These are phyloP conservation scores for Hyphodiscus hymeniophilus DNA, from an alignment of 495 filamentous ascomycete species.

Conservation along the genomic window DNA sequence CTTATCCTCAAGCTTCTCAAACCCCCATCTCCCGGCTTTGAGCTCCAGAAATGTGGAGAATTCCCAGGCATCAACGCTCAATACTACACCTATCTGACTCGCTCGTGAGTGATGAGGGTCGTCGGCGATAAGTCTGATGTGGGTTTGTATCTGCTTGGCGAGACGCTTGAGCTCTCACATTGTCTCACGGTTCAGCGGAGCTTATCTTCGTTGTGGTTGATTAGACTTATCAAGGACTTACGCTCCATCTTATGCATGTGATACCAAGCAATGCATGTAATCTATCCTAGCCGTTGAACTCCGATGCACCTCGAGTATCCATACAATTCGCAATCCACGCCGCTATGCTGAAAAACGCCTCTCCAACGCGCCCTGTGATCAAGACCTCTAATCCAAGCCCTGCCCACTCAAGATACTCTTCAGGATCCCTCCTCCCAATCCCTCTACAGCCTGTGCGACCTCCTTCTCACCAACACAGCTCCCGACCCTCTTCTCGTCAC, in stretches of 20 bases:
- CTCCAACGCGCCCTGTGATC: not conserved
- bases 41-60: too few relatives aligned
- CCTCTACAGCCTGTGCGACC: conserved; percentile 60
- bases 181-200: too few relatives aligned
- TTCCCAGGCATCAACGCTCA: too few relatives aligned
- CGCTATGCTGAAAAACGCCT: conserved; percentile 21
- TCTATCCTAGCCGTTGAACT: not conserved
- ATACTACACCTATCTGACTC: too few relatives aligned
- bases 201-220: too few relatives aligned
- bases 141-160: too few relatives aligned
- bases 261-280: not conserved
- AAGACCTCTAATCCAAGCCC: conserved; percentile 18
- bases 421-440: conserved; percentile 51
- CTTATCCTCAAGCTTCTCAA: too few relatives aligned
- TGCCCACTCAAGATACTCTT: conserved; percentile 42
- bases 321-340: too few relatives aligned
- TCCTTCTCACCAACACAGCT: conserved; percentile 74
- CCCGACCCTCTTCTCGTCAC: conserved; percentile 62
- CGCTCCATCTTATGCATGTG: not conserved
- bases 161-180: not conserved
- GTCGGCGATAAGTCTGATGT: too few relatives aligned
- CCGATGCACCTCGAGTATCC: not conserved
- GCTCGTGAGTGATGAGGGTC: too few relatives aligned
- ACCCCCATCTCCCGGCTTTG: too few relatives aligned
- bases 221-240: too few relatives aligned